Percentiles rank a stretch among this genome's conserved stretches.
phyloP scores from a whole-genome alignment of 163 green algal genomes.

The Coccomyxa subellipsoidea region DNA sequence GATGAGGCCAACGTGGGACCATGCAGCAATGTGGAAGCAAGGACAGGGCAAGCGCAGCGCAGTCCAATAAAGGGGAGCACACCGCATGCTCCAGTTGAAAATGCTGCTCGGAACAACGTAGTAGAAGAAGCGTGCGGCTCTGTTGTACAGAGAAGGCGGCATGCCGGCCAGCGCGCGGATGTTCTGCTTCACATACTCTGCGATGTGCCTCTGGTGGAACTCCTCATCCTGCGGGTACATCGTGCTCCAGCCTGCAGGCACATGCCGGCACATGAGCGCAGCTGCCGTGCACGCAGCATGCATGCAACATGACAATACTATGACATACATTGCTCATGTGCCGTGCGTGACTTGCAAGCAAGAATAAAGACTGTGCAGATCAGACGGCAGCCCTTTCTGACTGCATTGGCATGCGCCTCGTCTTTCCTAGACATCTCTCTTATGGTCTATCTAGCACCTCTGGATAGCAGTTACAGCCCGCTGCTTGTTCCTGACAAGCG shows the following conservation, averaged over 20 bases:
- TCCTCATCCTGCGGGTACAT: constrained; percentile 40
- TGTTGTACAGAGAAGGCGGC: neutral
- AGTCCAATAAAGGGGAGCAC: neutral
- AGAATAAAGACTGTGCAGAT: too few relatives aligned
- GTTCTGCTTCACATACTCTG: constrained; percentile 23
- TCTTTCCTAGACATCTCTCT: too few relatives aligned
- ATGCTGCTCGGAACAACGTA: neutral
- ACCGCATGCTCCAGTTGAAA: constrained; percentile 8
- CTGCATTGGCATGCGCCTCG: too few relatives aligned
- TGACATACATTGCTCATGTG: too few relatives aligned
- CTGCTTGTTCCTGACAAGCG: too few relatives aligned
- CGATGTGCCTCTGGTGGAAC: constrained; percentile 31
- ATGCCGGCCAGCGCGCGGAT: constrained; percentile 2
- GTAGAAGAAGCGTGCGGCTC: constrained; percentile 1
- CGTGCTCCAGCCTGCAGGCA: constrained; percentile 37
- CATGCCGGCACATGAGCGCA: neutral
- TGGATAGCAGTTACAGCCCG: too few relatives aligned
- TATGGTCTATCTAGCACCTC: too few relatives aligned
- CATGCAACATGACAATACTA: too few relatives aligned
- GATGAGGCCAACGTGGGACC: too few relatives aligned
- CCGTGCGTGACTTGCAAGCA: too few relatives aligned
- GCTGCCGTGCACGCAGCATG: too few relatives aligned
- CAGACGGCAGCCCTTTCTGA: too few relatives aligned
- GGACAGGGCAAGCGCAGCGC: neutral
- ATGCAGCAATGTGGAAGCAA: neutral